Conservation (phyloP, 192 early-diverging fungal species). For the Podochytrium sp. region DNA sequence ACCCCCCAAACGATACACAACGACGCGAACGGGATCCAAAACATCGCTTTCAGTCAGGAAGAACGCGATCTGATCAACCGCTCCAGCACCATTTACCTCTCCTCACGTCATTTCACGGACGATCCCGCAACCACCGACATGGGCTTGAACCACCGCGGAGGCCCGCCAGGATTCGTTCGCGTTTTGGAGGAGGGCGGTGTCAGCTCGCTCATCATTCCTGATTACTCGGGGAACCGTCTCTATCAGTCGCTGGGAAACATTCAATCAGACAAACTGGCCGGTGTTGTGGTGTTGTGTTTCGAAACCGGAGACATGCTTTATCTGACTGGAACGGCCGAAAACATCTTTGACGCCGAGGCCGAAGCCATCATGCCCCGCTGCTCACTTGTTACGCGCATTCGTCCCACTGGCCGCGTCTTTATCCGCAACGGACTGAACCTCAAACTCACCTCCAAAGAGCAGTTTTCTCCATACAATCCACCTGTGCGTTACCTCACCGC, state of each 20-base stretch:
- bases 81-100: background rate
- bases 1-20: background rate
- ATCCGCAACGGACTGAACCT: conserved; percentile 21
- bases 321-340: conserved; percentile 32
- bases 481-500: conserved; percentile 10
- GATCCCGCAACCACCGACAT: background rate
- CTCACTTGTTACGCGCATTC: background rate
- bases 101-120: background rate
- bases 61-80: background rate
- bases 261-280: conserved; percentile 17
- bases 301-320: conserved; percentile 33
- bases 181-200: background rate
- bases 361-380: conserved; percentile 23
- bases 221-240: conserved; percentile 38
- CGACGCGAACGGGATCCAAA: background rate
- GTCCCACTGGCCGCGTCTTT: conserved; percentile 6
- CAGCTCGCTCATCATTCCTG: conserved; percentile 15
- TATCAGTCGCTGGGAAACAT: conserved; percentile 38
- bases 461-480: conserved; percentile 38
- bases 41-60: background rate
- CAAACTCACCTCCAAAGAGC: background rate
- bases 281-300: conserved; percentile 27
- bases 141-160: conserved; percentile 35
- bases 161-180: conserved; percentile 32
- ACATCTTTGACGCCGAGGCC: conserved; percentile 28